phyloP scores from a whole-genome alignment of 1,284 basidiomycete genomes.

The Albatrellus sp. region DNA sequence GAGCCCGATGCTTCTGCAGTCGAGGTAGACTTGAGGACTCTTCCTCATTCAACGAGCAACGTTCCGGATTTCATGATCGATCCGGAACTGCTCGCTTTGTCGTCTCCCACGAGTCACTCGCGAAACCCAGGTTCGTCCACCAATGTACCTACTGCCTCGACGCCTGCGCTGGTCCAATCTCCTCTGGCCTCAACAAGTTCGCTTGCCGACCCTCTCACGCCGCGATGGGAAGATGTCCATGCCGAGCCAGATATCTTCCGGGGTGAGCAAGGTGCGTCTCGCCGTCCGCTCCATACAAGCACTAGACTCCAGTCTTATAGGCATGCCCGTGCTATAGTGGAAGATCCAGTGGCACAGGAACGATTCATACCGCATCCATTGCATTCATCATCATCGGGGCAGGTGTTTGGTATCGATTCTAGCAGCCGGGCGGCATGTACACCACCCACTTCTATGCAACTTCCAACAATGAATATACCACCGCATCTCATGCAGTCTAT shows the following conservation, averaged over 20 bases:
- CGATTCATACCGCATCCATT: neutral
- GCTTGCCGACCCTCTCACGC: conserved; percentile 20
- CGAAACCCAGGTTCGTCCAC: neutral
- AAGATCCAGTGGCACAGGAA: conserved; percentile 6
- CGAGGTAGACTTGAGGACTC: no score
- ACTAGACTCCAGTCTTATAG: conserved; percentile 6
- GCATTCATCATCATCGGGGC: neutral
- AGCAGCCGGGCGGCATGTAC: no score
- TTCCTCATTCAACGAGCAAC: no score
- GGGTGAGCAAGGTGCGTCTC: conserved; percentile 10
- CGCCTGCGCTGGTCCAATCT: conserved; percentile 20
- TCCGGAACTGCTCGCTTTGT: conserved; percentile 21
- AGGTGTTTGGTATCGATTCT: no score
- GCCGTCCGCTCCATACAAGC: neutral
- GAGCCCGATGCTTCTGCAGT: no score
- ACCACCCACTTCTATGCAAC: no score
- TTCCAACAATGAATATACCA: no score
- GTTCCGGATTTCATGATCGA: conserved; percentile 18
- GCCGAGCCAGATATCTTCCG: conserved; percentile 13
- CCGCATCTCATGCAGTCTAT: no score
- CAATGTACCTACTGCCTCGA: conserved; percentile 4
- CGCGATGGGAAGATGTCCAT: conserved; percentile 12
- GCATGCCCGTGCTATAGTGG: conserved; percentile 3
- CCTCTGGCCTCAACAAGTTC: conserved; percentile 25
- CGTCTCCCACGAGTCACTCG: conserved; percentile 2